Evolutionary conservation across 129 eudicot species (phyloP), one percentile per base, ranked within the genome.

Genomic region (Kitagawia praeruptora): DNA sequence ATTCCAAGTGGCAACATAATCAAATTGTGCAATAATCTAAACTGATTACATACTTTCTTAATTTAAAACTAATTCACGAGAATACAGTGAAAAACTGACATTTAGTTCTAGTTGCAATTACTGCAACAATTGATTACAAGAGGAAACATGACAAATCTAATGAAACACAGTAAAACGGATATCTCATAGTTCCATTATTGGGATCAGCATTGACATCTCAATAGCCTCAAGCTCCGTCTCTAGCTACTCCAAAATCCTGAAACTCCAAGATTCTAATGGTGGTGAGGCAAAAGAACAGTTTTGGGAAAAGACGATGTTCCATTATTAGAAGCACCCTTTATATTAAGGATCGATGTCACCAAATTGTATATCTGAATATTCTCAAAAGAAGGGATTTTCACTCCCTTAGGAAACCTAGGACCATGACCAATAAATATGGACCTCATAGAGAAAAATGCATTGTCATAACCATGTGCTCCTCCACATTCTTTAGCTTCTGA

Each of bases 381-480:
- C 45, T 72, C 76, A 44, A 72, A 72, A 8, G 76, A 72, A 21
- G 76, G 76, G 11, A 72, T 46, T 39, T 72, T 72, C 37, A 72
- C 51, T 72, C 51, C 76, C 51, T n/a, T 72, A 12, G 31, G 51
- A 72, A 72, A 72, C 51, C 76, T 72, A 21, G 76, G 76, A 72
- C 76, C 76, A 23, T 72, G 76, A 49, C 76, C 76, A 37, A 72
- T 42, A 72, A 72, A 72, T 40, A 72, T 72, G 18, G 76, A 4
- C 51, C 76, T 72, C 76, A 72, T 72, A 9, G 76, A 72, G 76
- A 72, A 72, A 42, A 72, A 72, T 21, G 76, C 51, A 72, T 72
- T 72, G 76, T 72, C 76, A 39, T 72, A 72, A 39, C 76, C 76
- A 72, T 72, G 76, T 19, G 49, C 76, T 42, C 76, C 76, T 19